phyloP scores from a whole-genome alignment of 331 rosid species.

The Rosa hybrid region DNA sequence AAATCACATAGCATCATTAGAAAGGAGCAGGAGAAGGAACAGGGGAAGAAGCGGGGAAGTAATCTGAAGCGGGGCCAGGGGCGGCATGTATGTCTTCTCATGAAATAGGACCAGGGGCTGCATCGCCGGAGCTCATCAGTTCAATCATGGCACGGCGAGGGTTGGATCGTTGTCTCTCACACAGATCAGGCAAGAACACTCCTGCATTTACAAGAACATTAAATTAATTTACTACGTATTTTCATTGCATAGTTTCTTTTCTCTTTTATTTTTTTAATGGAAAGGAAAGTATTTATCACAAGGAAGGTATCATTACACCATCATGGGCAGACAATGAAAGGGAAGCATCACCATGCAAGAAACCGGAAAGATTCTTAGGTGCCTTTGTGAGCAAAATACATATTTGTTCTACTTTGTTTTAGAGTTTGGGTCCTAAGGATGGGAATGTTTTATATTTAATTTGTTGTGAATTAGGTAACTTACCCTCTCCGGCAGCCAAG shows the following conservation, averaged over 20 bases:
- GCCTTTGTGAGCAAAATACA: background rate
- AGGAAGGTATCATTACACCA: slow-evolving; percentile 32
- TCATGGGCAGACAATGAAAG: slow-evolving; percentile 20
- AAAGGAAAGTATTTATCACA: slow-evolving; percentile 27
- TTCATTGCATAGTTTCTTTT: background rate
- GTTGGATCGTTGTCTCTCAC: slow-evolving; percentile 52
- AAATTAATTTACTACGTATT: background rate
- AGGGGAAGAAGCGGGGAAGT: too few relatives aligned
- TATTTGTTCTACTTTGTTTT: background rate
- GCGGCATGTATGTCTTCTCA: background rate
- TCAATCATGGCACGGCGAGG: slow-evolving; percentile 68
- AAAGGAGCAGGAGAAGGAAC: background rate
- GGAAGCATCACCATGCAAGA: slow-evolving; percentile 14
- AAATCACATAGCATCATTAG: background rate
- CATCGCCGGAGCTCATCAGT: slow-evolving; percentile 65
- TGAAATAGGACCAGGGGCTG: slow-evolving; percentile 43
- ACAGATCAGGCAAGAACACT: slow-evolving; percentile 68
- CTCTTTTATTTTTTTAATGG: background rate
- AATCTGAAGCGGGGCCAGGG: background rate
- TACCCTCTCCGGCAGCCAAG: slow-evolving; percentile 91
- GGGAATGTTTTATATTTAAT: background rate
- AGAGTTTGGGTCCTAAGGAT: background rate
- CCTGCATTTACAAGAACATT: slow-evolving; percentile 42
- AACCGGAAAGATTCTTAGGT: slow-evolving; percentile 6
- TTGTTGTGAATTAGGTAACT: background rate